These are phyloP conservation scores for Hirsutella thompsonii DNA, from an alignment of 2,329 filamentous ascomycete genomes.

Conservation along the genomic window DNA sequence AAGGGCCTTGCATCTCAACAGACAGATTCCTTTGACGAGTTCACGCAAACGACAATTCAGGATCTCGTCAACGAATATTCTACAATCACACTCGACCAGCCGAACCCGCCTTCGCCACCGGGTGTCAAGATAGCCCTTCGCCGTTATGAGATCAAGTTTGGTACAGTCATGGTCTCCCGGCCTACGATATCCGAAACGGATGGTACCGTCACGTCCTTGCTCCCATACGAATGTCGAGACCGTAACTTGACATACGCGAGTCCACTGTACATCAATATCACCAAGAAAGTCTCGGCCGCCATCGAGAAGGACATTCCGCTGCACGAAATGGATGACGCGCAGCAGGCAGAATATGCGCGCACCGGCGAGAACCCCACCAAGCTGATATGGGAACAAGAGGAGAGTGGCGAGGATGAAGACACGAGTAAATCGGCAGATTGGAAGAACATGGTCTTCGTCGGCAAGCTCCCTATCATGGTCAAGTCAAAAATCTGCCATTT, in stretches of 20 bases:
- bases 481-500: conserved; percentile 94
- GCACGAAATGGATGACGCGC: conserved; percentile 55
- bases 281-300: conserved; percentile 71
- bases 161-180: conserved; percentile 74
- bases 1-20: conserved; percentile 97
- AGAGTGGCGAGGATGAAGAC: conserved; percentile 35
- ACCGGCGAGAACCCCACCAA: conserved; percentile 46
- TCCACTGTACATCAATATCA: conserved; percentile 81
- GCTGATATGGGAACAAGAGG: conserved; percentile 49
- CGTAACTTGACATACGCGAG: conserved; percentile 93
- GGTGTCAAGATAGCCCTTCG: conserved; percentile 75
- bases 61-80: conserved; percentile 89
- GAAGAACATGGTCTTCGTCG: conserved; percentile 73
- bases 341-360: conserved; percentile 38
- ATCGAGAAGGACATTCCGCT: conserved; percentile 58
- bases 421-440: conserved; percentile 40
- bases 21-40: conserved; percentile 96
- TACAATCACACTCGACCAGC: conserved; percentile 85
- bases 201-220: conserved; percentile 70
- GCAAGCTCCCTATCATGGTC: conserved; percentile 94
- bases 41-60: conserved; percentile 86
- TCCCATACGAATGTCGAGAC: conserved; percentile 89
- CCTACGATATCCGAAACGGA: conserved; percentile 91
- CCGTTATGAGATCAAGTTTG: conserved; percentile 91
- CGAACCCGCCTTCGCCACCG: conserved; percentile 62